A percentile compares a stretch with the other conserved stretches of the same genome.
Conservation (phyloP, 192 early-diverging fungal species). For the Umbelopsis isabellina region DNA sequence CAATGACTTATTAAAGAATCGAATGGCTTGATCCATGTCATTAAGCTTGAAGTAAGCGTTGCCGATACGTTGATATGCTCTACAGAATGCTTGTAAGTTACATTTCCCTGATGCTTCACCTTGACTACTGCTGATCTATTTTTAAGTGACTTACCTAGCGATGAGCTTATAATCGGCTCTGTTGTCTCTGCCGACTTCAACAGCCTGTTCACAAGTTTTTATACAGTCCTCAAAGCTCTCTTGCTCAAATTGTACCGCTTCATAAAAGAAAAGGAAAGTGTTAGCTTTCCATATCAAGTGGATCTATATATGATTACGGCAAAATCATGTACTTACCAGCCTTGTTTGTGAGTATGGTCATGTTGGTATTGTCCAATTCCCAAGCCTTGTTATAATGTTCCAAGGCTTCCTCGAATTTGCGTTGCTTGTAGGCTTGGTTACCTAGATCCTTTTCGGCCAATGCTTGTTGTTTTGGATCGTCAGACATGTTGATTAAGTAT, state of each 20-base stretch:
- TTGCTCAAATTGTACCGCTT: conserved; percentile 94
- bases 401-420: conserved; percentile 87
- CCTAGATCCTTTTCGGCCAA: conserved; percentile 83
- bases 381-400: conserved; percentile 89
- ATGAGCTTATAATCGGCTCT: conserved; percentile 95
- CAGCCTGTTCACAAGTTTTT: conserved; percentile 87
- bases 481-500: conserved; percentile 37
- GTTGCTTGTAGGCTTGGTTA: conserved; percentile 91
- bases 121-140: no score
- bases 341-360: conserved; percentile 96
- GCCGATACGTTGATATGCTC: conserved; percentile 90
- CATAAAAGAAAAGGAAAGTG: neutral
- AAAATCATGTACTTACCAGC: conserved; percentile 56
- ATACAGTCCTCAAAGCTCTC: conserved; percentile 92
- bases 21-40: conserved; percentile 85
- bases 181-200: conserved; percentile 88
- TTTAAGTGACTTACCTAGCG: conserved; percentile 55
- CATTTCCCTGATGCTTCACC: no score
- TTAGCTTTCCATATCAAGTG: conserved; percentile 4
- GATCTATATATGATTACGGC: neutral
- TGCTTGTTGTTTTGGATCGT: conserved; percentile 64
- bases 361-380: conserved; percentile 86
- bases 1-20: conserved; percentile 90
- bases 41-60: conserved; percentile 83
- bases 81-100: conserved; percentile 32